These are phyloP conservation scores for barley (Hordeum vulgare) DNA, from an alignment of 176 grass and related monocot species.

Conservation along the genomic window MorexV3_pseudomolecules_assembly NC_058519.1:616903969-616904468, in stretches of 20 bases:
- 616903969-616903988: no score
- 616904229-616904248: conserved; percentile 6
- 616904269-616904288: conserved; percentile 24
- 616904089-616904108: neutral
- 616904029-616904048: no score
- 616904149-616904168: neutral
- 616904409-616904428: conserved; percentile 22
- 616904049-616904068: neutral
- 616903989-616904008: no score
- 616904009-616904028: no score
- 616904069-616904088: neutral
- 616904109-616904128: neutral
- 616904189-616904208: neutral
- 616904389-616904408: conserved; percentile 38
- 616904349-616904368: conserved; percentile 51
- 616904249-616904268: conserved; percentile 38
- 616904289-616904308: conserved; percentile 61
- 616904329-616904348: conserved; percentile 39
- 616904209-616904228: neutral
- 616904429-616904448: conserved; percentile 26
- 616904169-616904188: neutral
- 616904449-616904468: neutral
- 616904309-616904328: conserved; percentile 68
- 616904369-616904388: conserved; percentile 43
- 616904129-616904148: neutral